phyloP scores from a whole-genome alignment of 495 filamentous ascomycete genomes.

The Neurospora hispaniola region DNA sequence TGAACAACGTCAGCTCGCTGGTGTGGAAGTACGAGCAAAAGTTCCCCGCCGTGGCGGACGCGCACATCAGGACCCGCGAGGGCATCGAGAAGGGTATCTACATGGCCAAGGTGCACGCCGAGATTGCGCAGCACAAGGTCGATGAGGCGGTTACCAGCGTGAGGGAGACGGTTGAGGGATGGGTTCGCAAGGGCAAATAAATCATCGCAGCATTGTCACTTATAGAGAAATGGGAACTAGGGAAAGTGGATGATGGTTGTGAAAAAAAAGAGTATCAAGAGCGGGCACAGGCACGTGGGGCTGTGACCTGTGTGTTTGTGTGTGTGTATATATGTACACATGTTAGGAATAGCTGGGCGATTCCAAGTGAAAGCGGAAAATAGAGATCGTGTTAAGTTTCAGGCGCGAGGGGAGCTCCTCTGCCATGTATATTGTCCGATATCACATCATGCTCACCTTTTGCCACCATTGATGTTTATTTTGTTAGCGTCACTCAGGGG shows the following conservation, averaged over 20 bases:
- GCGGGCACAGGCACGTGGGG: neutral
- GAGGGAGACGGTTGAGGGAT: constrained; percentile 67
- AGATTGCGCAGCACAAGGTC: constrained; percentile 58
- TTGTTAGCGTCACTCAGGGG: neutral
- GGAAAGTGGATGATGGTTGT: neutral
- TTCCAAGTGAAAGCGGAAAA: neutral
- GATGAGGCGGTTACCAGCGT: constrained; percentile 65
- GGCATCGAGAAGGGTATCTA: constrained; percentile 56
- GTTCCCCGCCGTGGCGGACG: constrained; percentile 67
- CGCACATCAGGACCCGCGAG: constrained; percentile 57
- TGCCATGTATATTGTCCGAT: neutral
- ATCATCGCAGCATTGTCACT: neutral
- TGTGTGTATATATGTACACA: neutral
- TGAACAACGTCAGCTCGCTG: constrained; percentile 73
- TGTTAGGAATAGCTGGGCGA: neutral
- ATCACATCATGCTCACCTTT: neutral
- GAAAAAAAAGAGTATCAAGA: neutral
- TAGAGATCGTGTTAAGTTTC: neutral
- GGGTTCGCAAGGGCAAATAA: constrained; percentile 82
- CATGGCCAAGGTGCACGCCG: constrained; percentile 59
- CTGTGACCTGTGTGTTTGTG: neutral
- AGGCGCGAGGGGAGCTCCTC: neutral
- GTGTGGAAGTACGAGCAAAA: constrained; percentile 83
- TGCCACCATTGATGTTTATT: neutral
- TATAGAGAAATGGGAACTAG: neutral